phyloP scores from a whole-genome alignment of 192 early-diverging fungal species.

The Neocallimastix lanati region DNA sequence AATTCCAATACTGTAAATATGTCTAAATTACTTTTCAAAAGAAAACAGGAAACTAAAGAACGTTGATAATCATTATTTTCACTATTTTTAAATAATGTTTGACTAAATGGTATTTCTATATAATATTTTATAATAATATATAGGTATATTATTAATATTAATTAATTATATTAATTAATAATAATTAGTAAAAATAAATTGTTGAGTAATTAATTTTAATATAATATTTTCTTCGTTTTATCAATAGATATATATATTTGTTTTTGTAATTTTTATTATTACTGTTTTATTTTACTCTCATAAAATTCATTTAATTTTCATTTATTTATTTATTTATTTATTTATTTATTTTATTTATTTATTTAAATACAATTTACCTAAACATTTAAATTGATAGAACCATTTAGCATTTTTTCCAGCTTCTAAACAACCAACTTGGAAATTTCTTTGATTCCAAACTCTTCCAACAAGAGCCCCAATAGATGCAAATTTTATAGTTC shows the following conservation, averaged over 20 bases:
- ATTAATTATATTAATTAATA: too few relatives aligned
- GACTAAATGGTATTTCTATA: slow-evolving; percentile 37
- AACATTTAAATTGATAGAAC: slow-evolving; percentile 41
- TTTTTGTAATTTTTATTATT: too few relatives aligned
- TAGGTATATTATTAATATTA: too few relatives aligned
- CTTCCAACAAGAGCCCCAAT: slow-evolving; percentile 33
- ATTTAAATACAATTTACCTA: too few relatives aligned
- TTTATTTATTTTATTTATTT: too few relatives aligned
- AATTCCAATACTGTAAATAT: slow-evolving; percentile 43
- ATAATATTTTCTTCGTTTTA: too few relatives aligned
- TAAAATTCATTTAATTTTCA: too few relatives aligned
- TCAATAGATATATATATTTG: neutral
- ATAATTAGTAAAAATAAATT: too few relatives aligned
- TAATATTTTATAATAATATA: too few relatives aligned
- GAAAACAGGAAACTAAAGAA: slow-evolving; percentile 29
- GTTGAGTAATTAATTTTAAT: too few relatives aligned
- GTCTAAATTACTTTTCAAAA: slow-evolving; percentile 38
- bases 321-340: too few relatives aligned
- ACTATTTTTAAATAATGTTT: slow-evolving; percentile 17
- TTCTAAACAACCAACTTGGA: slow-evolving; percentile 34
- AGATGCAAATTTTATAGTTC: slow-evolving; percentile 21
- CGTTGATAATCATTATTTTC: slow-evolving; percentile 27
- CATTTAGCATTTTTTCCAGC: slow-evolving; percentile 42
- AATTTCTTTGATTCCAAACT: slow-evolving; percentile 44
- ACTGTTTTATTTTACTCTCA: too few relatives aligned